A percentile compares a stretch with the other conserved stretches of the same genome.
phyloP scores from a whole-genome alignment of 169 alveolate species.

The Eimeria sp. region DNA sequence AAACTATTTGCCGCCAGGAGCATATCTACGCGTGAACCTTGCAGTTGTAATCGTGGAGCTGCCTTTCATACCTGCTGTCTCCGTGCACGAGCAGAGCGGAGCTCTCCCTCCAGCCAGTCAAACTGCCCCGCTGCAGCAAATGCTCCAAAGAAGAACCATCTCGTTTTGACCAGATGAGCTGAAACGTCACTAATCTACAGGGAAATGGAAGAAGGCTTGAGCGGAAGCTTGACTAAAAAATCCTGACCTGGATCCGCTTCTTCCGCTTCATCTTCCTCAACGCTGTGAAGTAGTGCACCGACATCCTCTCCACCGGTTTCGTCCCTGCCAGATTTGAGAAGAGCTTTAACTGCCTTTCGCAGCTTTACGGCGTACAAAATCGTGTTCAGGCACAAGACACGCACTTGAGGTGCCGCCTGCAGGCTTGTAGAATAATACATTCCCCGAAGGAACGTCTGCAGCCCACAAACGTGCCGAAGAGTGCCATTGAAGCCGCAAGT shows the following conservation, averaged over 20 bases:
- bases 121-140: slow-evolving; percentile 53
- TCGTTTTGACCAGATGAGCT: background rate
- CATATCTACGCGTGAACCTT: background rate
- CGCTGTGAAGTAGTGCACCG: background rate
- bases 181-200: background rate
- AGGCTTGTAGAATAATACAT: slow-evolving; percentile 33
- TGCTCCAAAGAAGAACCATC: background rate
- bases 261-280: slow-evolving; percentile 30
- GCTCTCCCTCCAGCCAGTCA: slow-evolving; percentile 27
- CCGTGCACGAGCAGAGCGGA: slow-evolving; percentile 6
- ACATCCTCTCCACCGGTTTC: background rate
- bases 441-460: slow-evolving; percentile 39
- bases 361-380: slow-evolving; percentile 29
- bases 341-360: slow-evolving; percentile 12
- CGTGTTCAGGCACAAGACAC: slow-evolving; percentile 51
- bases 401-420: slow-evolving; percentile 1
- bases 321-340: background rate
- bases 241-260: slow-evolving; percentile 33
- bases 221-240: background rate
- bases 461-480: background rate
- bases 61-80: slow-evolving; percentile 8
- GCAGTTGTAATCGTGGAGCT: background rate
- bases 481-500: background rate
- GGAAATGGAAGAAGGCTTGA: background rate
- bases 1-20: background rate